Evolutionary conservation across 2,329 filamentous ascomycete species (phyloP).

Genomic region (Pestalotiopsis sp.): DNA sequence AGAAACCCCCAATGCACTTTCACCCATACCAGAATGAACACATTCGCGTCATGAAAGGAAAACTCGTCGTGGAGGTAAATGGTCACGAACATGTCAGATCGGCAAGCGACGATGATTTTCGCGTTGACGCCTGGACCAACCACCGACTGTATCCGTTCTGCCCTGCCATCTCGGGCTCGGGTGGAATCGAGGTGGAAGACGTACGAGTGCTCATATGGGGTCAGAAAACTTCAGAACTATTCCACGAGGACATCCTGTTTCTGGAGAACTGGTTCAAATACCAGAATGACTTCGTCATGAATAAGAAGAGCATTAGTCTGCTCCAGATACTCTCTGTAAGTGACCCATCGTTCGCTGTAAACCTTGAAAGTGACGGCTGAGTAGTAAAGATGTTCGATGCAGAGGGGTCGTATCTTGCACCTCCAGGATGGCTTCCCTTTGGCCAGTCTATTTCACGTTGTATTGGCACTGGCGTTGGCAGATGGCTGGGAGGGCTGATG

Average conservation of each 20-base stretch:
- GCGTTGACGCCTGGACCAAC: slow-evolving; percentile 5
- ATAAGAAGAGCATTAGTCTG: background rate
- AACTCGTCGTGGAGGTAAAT: slow-evolving; percentile 17
- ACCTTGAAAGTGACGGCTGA: too few species aligned
- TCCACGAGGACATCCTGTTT: slow-evolving; percentile 15
- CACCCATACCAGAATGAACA: slow-evolving; percentile 22
- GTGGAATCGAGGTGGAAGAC: background rate
- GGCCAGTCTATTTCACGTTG: background rate
- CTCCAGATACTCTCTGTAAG: slow-evolving; percentile 22
- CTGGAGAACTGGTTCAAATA: slow-evolving; percentile 28
- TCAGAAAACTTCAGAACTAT: slow-evolving; percentile 4
- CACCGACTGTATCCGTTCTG: slow-evolving; percentile 16
- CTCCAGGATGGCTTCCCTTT: slow-evolving; percentile 20
- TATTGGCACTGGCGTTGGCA: slow-evolving; percentile 17
- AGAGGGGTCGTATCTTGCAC: slow-evolving; percentile 16
- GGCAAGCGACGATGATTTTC: slow-evolving; percentile 5
- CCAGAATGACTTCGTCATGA: slow-evolving; percentile 17
- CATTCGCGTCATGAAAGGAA: slow-evolving; percentile 14
- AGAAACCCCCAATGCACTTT: slow-evolving; percentile 23
- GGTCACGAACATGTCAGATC: slow-evolving; percentile 12
- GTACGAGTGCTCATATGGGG: slow-evolving; percentile 17
- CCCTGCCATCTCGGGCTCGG: background rate
- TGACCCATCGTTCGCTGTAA: background rate
- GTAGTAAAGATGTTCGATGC: slow-evolving; percentile 19
- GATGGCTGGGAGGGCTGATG: slow-evolving; percentile 19